phyloP scores from a whole-genome alignment of 2,329 filamentous ascomycete genomes.

The Pseudogymnoascus sp. region DNA sequence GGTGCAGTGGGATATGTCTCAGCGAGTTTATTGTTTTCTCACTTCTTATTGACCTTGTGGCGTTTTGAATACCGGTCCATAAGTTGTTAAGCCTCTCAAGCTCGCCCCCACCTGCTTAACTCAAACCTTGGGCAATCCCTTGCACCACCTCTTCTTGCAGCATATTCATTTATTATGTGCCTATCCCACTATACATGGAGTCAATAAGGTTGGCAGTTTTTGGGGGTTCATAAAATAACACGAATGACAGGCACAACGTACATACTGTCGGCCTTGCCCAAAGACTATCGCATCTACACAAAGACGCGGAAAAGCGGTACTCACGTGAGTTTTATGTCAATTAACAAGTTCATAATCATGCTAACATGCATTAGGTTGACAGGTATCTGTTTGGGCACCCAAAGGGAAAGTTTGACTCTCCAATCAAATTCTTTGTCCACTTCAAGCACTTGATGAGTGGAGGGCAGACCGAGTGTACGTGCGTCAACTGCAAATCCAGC shows the following conservation, averaged over 20 bases:
- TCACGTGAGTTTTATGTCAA: not conserved
- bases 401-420: slow-evolving; percentile 10
- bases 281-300: not conserved
- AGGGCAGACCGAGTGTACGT: slow-evolving; percentile 1
- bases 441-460: slow-evolving; percentile 11
- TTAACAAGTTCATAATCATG: not conserved
- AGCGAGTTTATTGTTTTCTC: not conserved
- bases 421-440: slow-evolving; percentile 11
- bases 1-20: not conserved
- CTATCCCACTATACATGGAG: not conserved
- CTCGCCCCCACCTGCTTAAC: not conserved
- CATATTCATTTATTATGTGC: not conserved
- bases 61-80: not conserved
- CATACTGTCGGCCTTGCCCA: not conserved
- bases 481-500: slow-evolving; percentile 5
- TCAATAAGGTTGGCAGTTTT: not conserved
- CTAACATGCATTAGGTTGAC: not conserved
- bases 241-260: not conserved
- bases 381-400: slow-evolving; percentile 12
- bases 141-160: not conserved
- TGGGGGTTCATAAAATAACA: not conserved
- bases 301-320: not conserved
- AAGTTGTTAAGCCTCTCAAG: not conserved
- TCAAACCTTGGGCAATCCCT: not conserved
- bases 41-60: not conserved